A percentile compares a stretch with the other conserved stretches of the same genome.
phyloP scores from a whole-genome alignment of 441 rosid genomes.

The Breynia disticha region DNA sequence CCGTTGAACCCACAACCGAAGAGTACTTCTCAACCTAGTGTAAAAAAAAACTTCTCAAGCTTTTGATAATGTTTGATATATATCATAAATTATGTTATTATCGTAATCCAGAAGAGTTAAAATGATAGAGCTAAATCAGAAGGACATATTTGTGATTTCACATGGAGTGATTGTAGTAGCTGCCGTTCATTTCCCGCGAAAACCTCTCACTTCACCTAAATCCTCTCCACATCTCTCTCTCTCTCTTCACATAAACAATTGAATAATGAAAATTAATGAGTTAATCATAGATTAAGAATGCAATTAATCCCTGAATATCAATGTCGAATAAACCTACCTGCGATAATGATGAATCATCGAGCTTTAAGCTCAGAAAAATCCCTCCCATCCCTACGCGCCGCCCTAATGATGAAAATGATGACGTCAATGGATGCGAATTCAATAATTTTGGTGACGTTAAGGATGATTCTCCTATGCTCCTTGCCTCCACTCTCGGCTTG shows the following conservation, averaged over 20 bases:
- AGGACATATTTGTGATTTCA: too few species aligned
- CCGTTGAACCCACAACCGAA: too few species aligned
- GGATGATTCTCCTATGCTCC: constrained; percentile 29
- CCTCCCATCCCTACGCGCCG: constrained; percentile 48
- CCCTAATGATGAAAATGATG: constrained; percentile 6
- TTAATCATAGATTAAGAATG: constrained; percentile 8
- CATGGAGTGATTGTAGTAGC: too few species aligned
- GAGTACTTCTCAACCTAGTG: too few species aligned
- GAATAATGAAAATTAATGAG: background rate
- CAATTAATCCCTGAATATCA: constrained; percentile 4
- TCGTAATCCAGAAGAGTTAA: too few species aligned
- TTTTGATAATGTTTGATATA: too few species aligned
- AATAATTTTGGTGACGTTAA: constrained; percentile 4
- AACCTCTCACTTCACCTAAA: constrained; percentile 24
- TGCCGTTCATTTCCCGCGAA: constrained; percentile 43
- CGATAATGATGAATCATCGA: background rate
- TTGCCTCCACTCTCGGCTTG: constrained; percentile 59
- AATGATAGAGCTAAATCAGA: too few species aligned
- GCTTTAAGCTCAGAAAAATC: constrained; percentile 51
- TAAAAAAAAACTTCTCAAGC: too few species aligned
- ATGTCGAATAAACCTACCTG: constrained; percentile 10
- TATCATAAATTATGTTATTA: too few species aligned
- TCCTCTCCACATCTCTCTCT: constrained; percentile 2
- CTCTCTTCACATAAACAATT: background rate
- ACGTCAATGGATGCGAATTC: constrained; percentile 2